Evolutionary conservation across 2,329 filamentous ascomycete genomes (phyloP).

Genomic region (Microdochium trichocladiopsis): DNA sequence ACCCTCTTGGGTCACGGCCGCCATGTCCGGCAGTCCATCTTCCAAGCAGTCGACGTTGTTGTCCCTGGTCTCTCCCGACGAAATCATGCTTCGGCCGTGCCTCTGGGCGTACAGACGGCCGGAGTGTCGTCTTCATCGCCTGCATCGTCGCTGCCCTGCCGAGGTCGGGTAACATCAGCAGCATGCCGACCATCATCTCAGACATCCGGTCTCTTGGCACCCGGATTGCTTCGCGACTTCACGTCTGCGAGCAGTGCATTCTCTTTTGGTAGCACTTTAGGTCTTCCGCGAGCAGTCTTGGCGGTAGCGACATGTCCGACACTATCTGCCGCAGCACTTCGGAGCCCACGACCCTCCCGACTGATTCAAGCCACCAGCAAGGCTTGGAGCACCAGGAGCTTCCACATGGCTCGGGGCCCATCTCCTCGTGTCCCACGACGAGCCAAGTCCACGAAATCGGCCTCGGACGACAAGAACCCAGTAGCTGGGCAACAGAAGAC

Average conservation of each 20-base stretch:
- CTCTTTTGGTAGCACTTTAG: too few relatives aligned
- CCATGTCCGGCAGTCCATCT: slow-evolving; percentile 19
- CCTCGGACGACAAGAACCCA: not conserved
- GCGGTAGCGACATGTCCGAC: too few relatives aligned
- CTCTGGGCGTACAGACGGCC: not conserved
- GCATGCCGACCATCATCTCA: too few relatives aligned
- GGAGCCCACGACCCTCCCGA: not conserved
- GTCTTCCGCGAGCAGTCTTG: too few relatives aligned
- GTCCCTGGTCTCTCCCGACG: not conserved
- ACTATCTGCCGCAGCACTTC: not conserved
- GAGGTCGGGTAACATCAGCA: too few relatives aligned
- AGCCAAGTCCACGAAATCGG: not conserved
- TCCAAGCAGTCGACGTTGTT: slow-evolving; percentile 16
- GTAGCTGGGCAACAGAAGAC: not conserved
- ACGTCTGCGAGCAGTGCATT: too few relatives aligned
- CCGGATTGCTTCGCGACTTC: too few relatives aligned
- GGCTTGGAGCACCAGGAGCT: not conserved
- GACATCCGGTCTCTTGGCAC: too few relatives aligned
- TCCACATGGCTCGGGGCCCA: not conserved
- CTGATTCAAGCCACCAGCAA: not conserved
- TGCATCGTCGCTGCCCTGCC: too few relatives aligned
- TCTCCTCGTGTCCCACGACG: not conserved
- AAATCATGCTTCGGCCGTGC: not conserved
- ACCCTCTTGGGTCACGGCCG: slow-evolving; percentile 19
- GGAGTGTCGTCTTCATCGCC: not conserved